Evolutionary conservation across 108 stramenopile genomes (phyloP).

Genomic region (Nannochloropsis salina): DNA sequence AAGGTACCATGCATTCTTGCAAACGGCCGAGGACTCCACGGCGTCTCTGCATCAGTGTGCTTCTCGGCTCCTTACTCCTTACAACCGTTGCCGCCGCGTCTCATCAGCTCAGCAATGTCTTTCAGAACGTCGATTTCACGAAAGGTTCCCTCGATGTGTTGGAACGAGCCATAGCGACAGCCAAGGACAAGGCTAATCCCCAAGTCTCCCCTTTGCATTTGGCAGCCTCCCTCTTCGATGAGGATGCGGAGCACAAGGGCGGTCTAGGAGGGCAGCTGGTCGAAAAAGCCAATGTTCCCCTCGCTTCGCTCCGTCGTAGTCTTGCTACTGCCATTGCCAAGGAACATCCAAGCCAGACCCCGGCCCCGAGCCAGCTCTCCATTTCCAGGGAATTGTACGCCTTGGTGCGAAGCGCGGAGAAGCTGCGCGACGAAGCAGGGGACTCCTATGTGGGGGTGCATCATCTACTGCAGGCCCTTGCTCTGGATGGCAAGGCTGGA

Average conservation of each 20-base stretch:
- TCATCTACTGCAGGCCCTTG: slow-evolving; percentile 21
- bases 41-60: background rate
- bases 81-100: background rate
- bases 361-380: slow-evolving; percentile 12
- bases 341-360: background rate
- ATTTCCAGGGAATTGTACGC: background rate
- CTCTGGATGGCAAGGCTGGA: background rate
- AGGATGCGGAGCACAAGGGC: slow-evolving; percentile 2
- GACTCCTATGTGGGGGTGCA: background rate
- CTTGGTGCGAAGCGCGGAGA: background rate
- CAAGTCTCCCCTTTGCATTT: slow-evolving; percentile 8
- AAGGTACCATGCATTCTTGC: no score
- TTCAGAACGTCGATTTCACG: slow-evolving; percentile 13
- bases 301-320: slow-evolving; percentile 1
- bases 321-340: background rate
- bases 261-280: slow-evolving; percentile 13
- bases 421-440: background rate
- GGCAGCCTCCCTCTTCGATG: background rate
- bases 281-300: background rate
- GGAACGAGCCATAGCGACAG: background rate
- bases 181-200: background rate
- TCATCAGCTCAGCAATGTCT: slow-evolving; percentile 3
- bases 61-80: background rate
- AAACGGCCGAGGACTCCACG: no score
- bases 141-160: slow-evolving; percentile 1